Conservation (phyloP, 257 asterid genomes). For the Nicotiana otophora region DNA sequence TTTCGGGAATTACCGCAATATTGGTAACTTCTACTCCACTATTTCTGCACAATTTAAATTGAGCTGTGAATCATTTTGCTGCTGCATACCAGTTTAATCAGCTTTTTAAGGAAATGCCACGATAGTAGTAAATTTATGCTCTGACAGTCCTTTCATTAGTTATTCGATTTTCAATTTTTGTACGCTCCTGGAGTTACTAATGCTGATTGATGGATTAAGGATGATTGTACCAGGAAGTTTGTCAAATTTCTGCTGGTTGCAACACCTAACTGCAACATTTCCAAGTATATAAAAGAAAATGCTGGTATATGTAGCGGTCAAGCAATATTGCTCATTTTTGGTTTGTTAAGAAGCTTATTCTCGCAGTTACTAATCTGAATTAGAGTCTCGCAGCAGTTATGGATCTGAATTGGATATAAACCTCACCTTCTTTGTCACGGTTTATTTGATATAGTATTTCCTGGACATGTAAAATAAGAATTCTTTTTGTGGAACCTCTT, state of each 20-base stretch:
- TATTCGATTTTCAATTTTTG: not conserved
- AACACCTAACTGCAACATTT: too few species aligned
- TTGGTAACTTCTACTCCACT: slow-evolving; percentile 34
- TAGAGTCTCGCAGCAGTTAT: not conserved
- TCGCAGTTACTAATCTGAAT: not conserved
- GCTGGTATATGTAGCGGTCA: not conserved
- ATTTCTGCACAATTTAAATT: slow-evolving; percentile 5
- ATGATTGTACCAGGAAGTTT: not conserved
- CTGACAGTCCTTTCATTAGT: not conserved
- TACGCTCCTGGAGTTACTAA: too few species aligned
- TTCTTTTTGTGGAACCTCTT: too few species aligned
- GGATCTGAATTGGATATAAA: not conserved
- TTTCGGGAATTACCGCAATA: slow-evolving; percentile 64
- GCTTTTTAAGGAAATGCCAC: not conserved
- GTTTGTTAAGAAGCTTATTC: not conserved
- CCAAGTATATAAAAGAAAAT: not conserved
- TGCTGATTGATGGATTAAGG: not conserved
- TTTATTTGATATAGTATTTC: too few species aligned
- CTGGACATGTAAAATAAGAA: too few species aligned
- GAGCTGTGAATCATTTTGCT: too few species aligned
- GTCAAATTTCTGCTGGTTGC: not conserved
- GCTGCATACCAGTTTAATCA: not conserved
- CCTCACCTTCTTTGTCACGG: too few species aligned
- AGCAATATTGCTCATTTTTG: not conserved
- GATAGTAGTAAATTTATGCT: not conserved